phyloP scores from a whole-genome alignment of 768 basidiomycete species.

The Mycena amicta region DNA sequence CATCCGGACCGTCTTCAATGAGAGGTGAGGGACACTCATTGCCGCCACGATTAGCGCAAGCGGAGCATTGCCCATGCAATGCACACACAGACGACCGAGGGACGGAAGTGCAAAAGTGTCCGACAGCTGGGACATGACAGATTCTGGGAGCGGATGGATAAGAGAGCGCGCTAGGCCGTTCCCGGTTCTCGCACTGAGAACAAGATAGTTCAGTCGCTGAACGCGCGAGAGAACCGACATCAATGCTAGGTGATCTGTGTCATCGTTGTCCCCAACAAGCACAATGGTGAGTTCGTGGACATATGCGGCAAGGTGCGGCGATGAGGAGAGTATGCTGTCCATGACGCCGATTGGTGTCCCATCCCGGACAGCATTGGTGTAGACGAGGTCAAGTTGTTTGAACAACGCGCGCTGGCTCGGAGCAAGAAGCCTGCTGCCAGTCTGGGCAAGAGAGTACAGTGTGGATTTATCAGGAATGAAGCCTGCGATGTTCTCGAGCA shows the following conservation, averaged over 20 bases:
- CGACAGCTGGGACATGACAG: neutral
- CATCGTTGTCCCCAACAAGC: neutral
- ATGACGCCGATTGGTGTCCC: neutral
- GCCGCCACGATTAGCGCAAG: neutral
- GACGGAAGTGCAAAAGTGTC: neutral
- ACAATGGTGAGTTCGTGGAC: constrained; percentile 5
- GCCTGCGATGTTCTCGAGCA: constrained; percentile 11
- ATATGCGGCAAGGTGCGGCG: constrained; percentile 6
- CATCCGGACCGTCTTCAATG: constrained; percentile 2
- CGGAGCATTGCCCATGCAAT: neutral
- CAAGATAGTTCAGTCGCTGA: neutral
- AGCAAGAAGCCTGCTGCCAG: constrained; percentile 2
- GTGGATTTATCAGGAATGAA: constrained; percentile 4
- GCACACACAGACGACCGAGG: neutral
- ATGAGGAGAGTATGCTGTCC: neutral
- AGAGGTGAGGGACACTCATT: neutral
- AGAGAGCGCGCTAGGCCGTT: neutral
- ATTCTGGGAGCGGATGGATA: neutral
- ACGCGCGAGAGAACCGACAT: neutral
- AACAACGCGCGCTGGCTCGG: constrained; percentile 12
- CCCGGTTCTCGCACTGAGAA: neutral
- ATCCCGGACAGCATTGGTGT: neutral
- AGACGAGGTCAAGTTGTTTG: neutral
- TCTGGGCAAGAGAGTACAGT: constrained; percentile 12
- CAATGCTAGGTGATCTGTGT: neutral